phyloP scores from a whole-genome alignment of 805 yeast genomes.

The Zygotorulaspora danielsina region DNA sequence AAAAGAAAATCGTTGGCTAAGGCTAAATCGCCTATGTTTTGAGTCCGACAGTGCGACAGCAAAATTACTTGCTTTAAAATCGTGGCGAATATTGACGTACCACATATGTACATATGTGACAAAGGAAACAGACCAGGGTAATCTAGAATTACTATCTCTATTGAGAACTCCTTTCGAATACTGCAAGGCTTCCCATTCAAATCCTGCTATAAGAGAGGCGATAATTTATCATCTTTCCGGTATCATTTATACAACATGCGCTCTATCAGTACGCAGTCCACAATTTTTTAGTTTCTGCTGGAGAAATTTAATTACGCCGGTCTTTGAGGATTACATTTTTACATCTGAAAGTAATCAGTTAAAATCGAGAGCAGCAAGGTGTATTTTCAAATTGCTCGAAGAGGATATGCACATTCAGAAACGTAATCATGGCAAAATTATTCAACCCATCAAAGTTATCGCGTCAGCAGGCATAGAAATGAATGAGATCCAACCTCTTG shows the following conservation, averaged over 20 bases:
- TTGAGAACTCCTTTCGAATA: slow-evolving; percentile 20
- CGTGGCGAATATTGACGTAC: slow-evolving; percentile 30
- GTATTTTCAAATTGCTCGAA: slow-evolving; percentile 7
- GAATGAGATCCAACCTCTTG: slow-evolving; percentile 20
- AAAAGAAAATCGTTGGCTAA: slow-evolving; percentile 20
- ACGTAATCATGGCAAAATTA: slow-evolving; percentile 1
- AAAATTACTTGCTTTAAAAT: slow-evolving; percentile 23
- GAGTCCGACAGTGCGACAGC: slow-evolving; percentile 10
- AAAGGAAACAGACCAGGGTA: slow-evolving; percentile 1
- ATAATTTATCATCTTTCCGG: slow-evolving; percentile 20
- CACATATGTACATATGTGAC: slow-evolving; percentile 14
- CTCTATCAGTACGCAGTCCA: slow-evolving; percentile 1
- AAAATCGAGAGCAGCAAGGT: slow-evolving; percentile 6
- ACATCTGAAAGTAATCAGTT: slow-evolving; percentile 8
- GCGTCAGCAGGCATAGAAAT: slow-evolving; percentile 23
- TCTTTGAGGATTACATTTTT: slow-evolving; percentile 9
- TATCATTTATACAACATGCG: slow-evolving; percentile 15
- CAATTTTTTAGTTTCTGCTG: slow-evolving; percentile 14
- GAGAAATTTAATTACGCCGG: slow-evolving; percentile 18
- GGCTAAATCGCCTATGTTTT: slow-evolving; percentile 20
- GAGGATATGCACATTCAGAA: slow-evolving; percentile 1
- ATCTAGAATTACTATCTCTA: slow-evolving; percentile 5
- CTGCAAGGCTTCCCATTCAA: slow-evolving; percentile 3
- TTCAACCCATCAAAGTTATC: slow-evolving; percentile 23
- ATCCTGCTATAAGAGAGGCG: slow-evolving; percentile 14